phyloP scores from a whole-genome alignment of 768 basidiomycete genomes.

The Psilocybe sp. region DNA sequence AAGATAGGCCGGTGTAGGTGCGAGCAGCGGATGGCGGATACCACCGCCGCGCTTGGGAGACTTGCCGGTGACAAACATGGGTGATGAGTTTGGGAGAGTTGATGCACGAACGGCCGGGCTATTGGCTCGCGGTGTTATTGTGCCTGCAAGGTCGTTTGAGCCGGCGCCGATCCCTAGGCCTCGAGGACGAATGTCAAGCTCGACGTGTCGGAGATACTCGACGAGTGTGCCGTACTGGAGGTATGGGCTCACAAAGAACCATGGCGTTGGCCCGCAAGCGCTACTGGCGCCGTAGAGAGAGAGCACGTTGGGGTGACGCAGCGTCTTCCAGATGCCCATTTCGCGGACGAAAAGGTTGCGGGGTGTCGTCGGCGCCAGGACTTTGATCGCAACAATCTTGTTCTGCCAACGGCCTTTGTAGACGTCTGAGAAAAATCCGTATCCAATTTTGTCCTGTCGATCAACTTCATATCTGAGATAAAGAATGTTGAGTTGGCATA shows the following conservation, averaged over 20 bases:
- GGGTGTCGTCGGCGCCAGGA: slow-evolving; percentile 59
- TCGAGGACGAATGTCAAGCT: no score
- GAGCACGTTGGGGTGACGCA: slow-evolving; percentile 66
- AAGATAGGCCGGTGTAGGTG: not conserved
- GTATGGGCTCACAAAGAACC: slow-evolving; percentile 76
- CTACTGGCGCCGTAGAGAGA: slow-evolving; percentile 74
- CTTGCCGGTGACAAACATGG: slow-evolving; percentile 3
- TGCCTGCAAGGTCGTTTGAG: no score
- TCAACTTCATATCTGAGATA: slow-evolving; percentile 62
- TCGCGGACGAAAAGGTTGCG: slow-evolving; percentile 63
- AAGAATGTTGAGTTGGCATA: not conserved
- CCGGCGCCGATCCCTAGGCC: no score
- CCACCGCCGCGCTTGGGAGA: not conserved
- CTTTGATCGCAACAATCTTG: slow-evolving; percentile 64
- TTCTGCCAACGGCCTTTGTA: slow-evolving; percentile 69
- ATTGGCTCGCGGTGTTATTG: no score
- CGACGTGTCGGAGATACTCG: slow-evolving; percentile 45
- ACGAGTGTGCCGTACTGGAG: slow-evolving; percentile 61
- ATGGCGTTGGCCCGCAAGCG: slow-evolving; percentile 60
- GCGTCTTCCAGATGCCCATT: slow-evolving; percentile 63
- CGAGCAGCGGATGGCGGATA: no score
- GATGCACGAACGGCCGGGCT: no score
- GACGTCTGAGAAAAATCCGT: slow-evolving; percentile 72
- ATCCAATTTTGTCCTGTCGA: slow-evolving; percentile 58
- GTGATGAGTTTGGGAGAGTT: not conserved